A percentile compares a stretch with the other conserved stretches of the same genome.
Evolutionary conservation across 2,329 filamentous ascomycete species (phyloP).

Genomic region (Monilinia aucupariae): DNA sequence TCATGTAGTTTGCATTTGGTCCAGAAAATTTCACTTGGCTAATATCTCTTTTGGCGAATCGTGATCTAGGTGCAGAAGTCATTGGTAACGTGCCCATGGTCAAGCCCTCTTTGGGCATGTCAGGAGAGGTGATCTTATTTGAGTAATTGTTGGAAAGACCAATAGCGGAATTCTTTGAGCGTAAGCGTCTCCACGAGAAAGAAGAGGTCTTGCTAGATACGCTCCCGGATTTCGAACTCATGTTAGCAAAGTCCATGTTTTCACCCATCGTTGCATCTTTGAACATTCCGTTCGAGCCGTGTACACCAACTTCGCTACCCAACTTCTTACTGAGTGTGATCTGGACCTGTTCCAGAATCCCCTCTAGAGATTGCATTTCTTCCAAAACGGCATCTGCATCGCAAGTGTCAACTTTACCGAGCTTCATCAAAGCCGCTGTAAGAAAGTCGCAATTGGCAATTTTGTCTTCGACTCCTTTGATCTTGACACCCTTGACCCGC

Average conservation of each 20-base stretch:
- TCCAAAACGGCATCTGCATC: conserved; percentile 90
- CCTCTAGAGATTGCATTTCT: conserved; percentile 87
- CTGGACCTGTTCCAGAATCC: conserved; percentile 81
- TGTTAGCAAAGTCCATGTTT: conserved; percentile 42
- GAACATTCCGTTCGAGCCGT: conserved; percentile 67
- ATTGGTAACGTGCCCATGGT: conserved; percentile 74
- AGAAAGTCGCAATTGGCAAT: conserved; percentile 85
- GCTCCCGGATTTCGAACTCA: conserved; percentile 47
- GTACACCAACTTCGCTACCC: conserved; percentile 86
- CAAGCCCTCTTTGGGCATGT: conserved; percentile 52
- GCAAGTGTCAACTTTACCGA: conserved; percentile 76
- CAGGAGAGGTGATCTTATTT: conserved; percentile 41
- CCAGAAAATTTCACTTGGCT: conserved; percentile 67
- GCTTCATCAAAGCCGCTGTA: conserved; percentile 79
- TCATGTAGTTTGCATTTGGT: conserved; percentile 87
- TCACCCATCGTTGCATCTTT: conserved; percentile 54
- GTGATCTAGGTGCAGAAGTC: conserved; percentile 57
- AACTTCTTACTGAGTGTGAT: conserved; percentile 71
- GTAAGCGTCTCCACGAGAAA: conserved; percentile 83
- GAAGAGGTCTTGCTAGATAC: conserved; percentile 71
- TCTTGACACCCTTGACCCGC: conserved; percentile 87
- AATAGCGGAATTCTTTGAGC: conserved; percentile 79
- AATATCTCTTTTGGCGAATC: conserved; percentile 67
- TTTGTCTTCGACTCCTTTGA: conserved; percentile 90
- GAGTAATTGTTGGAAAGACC: conserved; percentile 50